Conservation (phyloP, 106 monocot genomes). For the Posidonia australis region DNA sequence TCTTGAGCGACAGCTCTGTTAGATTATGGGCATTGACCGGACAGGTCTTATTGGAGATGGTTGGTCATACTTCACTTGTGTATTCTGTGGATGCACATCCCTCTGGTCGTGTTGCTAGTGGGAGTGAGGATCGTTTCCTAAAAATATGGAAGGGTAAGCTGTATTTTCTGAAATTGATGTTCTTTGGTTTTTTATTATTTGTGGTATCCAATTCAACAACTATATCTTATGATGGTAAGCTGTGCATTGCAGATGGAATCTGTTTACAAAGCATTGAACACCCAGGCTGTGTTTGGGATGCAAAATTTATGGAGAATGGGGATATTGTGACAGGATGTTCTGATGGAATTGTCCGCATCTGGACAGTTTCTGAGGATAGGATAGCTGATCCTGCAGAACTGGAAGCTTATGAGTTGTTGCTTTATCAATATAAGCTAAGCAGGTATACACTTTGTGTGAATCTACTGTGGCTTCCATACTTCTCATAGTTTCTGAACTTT, state of each 20-base stretch:
- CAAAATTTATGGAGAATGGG: constrained; percentile 86
- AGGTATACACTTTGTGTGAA: constrained; percentile 30
- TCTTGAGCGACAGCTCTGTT: constrained; percentile 48
- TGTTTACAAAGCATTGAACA: constrained; percentile 94
- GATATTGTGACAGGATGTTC: constrained; percentile 93
- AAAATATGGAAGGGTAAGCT: constrained; percentile 87
- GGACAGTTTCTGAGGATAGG: constrained; percentile 45
- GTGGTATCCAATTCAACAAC: neutral
- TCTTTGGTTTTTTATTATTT: constrained; percentile 3
- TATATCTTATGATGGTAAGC: neutral
- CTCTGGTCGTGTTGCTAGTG: constrained; percentile 86
- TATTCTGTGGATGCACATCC: constrained; percentile 90
- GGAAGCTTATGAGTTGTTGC: constrained; percentile 50
- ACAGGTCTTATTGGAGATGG: constrained; percentile 80
- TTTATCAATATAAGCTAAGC: constrained; percentile 49
- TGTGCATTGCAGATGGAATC: constrained; percentile 48
- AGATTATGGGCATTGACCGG: constrained; percentile 92
- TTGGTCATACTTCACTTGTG: constrained; percentile 83
- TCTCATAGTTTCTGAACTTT: neutral
- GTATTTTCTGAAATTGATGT: neutral
- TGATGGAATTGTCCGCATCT: constrained; percentile 67
- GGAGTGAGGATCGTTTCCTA: constrained; percentile 78
- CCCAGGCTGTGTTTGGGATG: constrained; percentile 98
- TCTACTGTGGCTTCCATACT: neutral
- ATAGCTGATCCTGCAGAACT: constrained; percentile 35